Evolutionary conservation across 306 rosid species (phyloP).

Genomic region (Betula pendula): DNA sequence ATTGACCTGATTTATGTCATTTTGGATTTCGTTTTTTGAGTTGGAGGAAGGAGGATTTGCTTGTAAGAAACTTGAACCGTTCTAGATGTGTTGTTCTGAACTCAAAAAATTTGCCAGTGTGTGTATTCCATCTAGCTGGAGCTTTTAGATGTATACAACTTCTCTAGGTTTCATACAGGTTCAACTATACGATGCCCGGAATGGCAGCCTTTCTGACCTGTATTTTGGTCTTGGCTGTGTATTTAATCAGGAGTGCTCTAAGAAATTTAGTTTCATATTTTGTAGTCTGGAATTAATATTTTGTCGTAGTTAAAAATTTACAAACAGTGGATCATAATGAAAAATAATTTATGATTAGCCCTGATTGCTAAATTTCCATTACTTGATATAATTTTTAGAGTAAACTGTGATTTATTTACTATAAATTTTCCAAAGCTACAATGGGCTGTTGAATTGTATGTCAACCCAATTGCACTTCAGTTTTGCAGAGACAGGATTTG

Average conservation of each 20-base stretch:
- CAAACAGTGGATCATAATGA: background rate
- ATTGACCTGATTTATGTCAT: background rate
- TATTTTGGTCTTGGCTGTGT: background rate
- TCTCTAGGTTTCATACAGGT: background rate
- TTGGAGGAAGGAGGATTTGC: background rate
- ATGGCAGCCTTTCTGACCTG: background rate
- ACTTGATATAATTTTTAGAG: background rate
- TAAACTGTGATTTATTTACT: background rate
- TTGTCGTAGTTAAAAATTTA: background rate
- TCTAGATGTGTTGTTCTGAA: background rate
- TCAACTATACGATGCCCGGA: background rate
- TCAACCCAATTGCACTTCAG: background rate
- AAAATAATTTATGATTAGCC: background rate
- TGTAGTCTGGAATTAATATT: background rate
- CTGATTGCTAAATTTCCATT: background rate
- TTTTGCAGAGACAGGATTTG: constrained; percentile 39
- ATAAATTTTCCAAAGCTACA: background rate
- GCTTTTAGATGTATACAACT: background rate
- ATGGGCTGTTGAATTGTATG: background rate
- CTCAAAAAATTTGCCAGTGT: background rate
- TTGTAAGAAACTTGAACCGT: background rate
- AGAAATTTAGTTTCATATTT: background rate
- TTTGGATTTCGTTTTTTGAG: background rate
- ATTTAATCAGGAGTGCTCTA: background rate
- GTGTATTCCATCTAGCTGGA: background rate